A percentile compares a stretch with the other conserved stretches of the same genome.
Conservation (phyloP, 768 basidiomycete genomes). For the Tricholomella constricta region DNA sequence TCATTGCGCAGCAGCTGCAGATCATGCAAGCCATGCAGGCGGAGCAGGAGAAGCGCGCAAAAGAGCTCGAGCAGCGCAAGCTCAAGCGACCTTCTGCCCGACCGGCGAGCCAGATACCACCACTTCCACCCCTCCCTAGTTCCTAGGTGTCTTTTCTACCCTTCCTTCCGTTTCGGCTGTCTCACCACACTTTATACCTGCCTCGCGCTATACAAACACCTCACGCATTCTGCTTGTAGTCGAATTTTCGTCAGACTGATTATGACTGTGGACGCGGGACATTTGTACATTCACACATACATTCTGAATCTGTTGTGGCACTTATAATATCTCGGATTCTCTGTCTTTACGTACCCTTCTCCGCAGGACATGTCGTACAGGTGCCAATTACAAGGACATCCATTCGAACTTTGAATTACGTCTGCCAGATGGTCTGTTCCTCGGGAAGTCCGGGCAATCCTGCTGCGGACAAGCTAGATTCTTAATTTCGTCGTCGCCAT, state of each 20-base stretch:
- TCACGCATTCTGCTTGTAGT: slow-evolving; percentile 2
- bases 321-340: slow-evolving; percentile 1
- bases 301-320: slow-evolving; percentile 5
- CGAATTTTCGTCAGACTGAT: neutral
- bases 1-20: slow-evolving; percentile 84
- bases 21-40: slow-evolving; percentile 82
- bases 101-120: slow-evolving; percentile 33
- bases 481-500: neutral
- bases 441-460: no score
- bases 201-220: neutral
- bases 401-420: no score
- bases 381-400: neutral
- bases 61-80: slow-evolving; percentile 59
- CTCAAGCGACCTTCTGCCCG: slow-evolving; percentile 49
- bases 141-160: neutral
- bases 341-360: neutral
- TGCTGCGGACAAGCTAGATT: neutral
- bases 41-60: slow-evolving; percentile 76
- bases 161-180: neutral
- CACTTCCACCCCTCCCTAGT: slow-evolving; percentile 40
- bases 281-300: slow-evolving; percentile 11
- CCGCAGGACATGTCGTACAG: neutral
- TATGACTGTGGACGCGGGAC: slow-evolving; percentile 13
- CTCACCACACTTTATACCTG: slow-evolving; percentile 1
- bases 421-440: no score